Base-by-base conservation (phyloP, 176 grass and related monocot genomes). In the Aechmea fasciata region DNA sequence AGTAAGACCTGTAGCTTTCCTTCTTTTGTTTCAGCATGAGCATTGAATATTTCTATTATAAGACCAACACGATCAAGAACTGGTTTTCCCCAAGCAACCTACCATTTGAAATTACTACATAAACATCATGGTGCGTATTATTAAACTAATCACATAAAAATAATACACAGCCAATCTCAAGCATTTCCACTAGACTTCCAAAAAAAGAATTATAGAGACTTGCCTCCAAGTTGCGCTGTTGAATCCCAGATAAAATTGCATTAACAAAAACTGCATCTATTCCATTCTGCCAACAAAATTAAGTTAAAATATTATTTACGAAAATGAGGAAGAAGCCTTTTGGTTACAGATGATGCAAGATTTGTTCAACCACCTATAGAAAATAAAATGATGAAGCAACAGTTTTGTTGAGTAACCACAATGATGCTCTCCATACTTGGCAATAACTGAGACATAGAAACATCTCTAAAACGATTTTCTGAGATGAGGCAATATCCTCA, bases 21-120 rank as follows among this genome's bases (percentile, higher is more conserved):
- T 92, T 97, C 93, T 73, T 87, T 97, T 71, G 89, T 92, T 86
- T 92, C 84, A 63, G 89, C 93, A 67, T 97, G 89, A 79, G 93
- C 93, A 90, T 97, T 83, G 73, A 97, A 97, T 87, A 97, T 97
- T 75, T 97, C 83, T 81, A 92, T 97, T 74, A 97, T 97, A 83
- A 97, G 84, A 19, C 85, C 84, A 63, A 97, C 83, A 69, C 93
- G 83, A 80, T 97, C 93, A 69, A 97, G 74, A 81, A 97, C 89
- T 14, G 93, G 84, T 71, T 82, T 90, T 69, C 71, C 79, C 81
- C 83, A 92, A 69, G 78, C 81, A 78, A 83, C 79, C 93, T 96
- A 69, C 22, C 50, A 81, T 71, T 51, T 11, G 61, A 80, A 64
- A 61, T 69, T 68, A 68, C 15, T 71, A 72, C 5, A 66, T 3